Conservation (phyloP, 2,329 filamentous ascomycete species). For the Acephala macrosclerotiorum region DNA sequence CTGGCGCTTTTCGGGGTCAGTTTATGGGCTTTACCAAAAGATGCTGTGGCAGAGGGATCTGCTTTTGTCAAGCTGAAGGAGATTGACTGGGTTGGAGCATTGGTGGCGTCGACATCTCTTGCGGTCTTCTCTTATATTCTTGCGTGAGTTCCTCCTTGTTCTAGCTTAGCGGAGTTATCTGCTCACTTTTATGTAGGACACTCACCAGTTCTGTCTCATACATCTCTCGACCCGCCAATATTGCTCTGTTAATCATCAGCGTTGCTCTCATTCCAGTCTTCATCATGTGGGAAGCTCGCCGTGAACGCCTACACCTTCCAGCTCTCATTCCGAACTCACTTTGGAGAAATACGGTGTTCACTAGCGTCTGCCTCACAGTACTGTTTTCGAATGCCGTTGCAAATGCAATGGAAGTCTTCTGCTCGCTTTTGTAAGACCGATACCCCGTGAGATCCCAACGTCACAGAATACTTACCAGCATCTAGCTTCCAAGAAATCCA, state of each 20-base stretch:
- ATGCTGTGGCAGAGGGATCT: slow-evolving; percentile 24
- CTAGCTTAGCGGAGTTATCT: slow-evolving; percentile 27
- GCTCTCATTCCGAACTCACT: slow-evolving; percentile 68
- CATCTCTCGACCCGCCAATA: slow-evolving; percentile 43
- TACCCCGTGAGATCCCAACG: not conserved
- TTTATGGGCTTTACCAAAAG: slow-evolving; percentile 47
- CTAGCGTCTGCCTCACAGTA: slow-evolving; percentile 59
- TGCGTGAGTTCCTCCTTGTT: slow-evolving; percentile 50
- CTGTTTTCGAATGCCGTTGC: slow-evolving; percentile 54
- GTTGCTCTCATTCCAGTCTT: slow-evolving; percentile 56
- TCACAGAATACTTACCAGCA: slow-evolving; percentile 17
- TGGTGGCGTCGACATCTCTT: slow-evolving; percentile 54
- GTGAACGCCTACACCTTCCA: slow-evolving; percentile 53
- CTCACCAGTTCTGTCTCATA: not conserved
- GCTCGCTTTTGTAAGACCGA: slow-evolving; percentile 55
- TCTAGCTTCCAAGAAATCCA: slow-evolving; percentile 59
- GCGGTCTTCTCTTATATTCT: slow-evolving; percentile 60
- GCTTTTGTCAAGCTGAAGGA: slow-evolving; percentile 44
- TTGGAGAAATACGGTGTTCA: slow-evolving; percentile 65
- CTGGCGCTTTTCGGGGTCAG: slow-evolving; percentile 47
- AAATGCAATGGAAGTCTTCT: slow-evolving; percentile 55
- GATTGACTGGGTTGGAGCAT: slow-evolving; percentile 62
- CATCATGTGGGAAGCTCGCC: slow-evolving; percentile 59
- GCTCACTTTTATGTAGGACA: not conserved
- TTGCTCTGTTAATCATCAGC: slow-evolving; percentile 54